phyloP scores from a whole-genome alignment of 352 stramenopile genomes.

The Phytophthora aleatoria region DNA sequence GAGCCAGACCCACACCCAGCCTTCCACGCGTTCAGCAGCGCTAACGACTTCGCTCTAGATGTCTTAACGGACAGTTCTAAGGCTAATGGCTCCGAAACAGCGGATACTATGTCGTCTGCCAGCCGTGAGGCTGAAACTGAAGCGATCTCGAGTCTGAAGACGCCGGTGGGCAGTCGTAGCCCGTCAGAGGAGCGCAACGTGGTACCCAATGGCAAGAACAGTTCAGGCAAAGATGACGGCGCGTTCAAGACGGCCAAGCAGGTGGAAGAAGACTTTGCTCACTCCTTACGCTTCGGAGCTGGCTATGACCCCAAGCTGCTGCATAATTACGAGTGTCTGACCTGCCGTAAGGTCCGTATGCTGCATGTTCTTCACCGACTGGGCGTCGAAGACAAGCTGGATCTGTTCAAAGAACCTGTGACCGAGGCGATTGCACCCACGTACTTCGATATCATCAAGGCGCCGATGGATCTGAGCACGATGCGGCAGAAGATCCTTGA shows the following conservation, averaged over 20 bases:
- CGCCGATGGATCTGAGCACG: conserved; percentile 93
- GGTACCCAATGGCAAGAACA: conserved; percentile 14
- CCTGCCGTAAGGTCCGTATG: conserved; percentile 78
- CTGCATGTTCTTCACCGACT: conserved; percentile 71
- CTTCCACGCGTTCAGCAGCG: conserved; percentile 44
- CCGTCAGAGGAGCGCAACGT: conserved; percentile 31
- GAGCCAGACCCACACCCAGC: conserved; percentile 72
- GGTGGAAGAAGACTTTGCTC: conserved; percentile 70
- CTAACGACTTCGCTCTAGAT: conserved; percentile 59
- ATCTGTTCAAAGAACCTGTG: conserved; percentile 94
- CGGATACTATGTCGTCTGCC: neutral
- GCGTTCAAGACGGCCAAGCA: conserved; percentile 53
- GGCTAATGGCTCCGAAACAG: too few relatives aligned
- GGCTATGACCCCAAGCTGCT: conserved; percentile 71
- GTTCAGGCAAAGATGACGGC: conserved; percentile 26
- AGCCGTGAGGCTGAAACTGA: conserved; percentile 20
- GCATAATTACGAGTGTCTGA: conserved; percentile 87
- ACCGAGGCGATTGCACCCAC: conserved; percentile 92
- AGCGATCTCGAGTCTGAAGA: conserved; percentile 23
- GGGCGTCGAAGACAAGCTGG: conserved; percentile 77
- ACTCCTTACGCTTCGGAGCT: conserved; percentile 59
- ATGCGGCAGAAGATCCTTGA: conserved; percentile 83
- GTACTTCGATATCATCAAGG: conserved; percentile 94
- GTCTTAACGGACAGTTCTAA: conserved; percentile 24
- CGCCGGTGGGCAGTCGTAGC: conserved; percentile 20